A percentile compares a stretch with the other conserved stretches of the same genome.
Evolutionary conservation across 2,329 filamentous ascomycete species (phyloP).

Genomic region (Drechslerella coelobrocha): DNA sequence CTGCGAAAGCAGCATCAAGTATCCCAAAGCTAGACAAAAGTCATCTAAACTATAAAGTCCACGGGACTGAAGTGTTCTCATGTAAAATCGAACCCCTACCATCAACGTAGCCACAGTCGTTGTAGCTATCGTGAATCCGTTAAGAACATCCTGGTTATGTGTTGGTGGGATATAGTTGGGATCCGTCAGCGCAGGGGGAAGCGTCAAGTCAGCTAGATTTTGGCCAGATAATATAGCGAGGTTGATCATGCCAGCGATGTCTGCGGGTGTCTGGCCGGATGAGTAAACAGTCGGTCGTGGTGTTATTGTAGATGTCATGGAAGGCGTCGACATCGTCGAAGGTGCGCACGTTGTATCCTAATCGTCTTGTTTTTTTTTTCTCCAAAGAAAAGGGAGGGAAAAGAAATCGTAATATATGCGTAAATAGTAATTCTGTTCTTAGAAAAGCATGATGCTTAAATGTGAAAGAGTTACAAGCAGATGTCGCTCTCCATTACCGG

Average conservation of each 20-base stretch:
- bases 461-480: background rate
- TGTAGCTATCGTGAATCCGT: constrained; percentile 24
- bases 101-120: constrained; percentile 18
- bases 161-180: constrained; percentile 31
- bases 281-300: constrained; percentile 25
- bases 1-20: constrained; percentile 20
- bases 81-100: constrained; percentile 28
- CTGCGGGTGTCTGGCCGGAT: constrained; percentile 31
- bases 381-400: no score
- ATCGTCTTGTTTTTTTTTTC: no score
- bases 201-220: background rate
- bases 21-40: constrained; percentile 19
- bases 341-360: constrained; percentile 5
- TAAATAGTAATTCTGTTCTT: no score
- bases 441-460: constrained; percentile 3
- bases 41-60: constrained; percentile 31
- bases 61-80: constrained; percentile 25
- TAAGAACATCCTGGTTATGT: constrained; percentile 26
- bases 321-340: constrained; percentile 6
- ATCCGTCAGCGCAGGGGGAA: constrained; percentile 27
- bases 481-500: background rate
- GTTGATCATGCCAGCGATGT: constrained; percentile 19
- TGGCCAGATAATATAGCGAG: constrained; percentile 28
- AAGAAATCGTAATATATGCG: no score
- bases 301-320: no score